These are phyloP conservation scores for Fusarium bulbicola DNA, from an alignment of 2,329 filamentous ascomycete species.

Conservation along the genomic window DNA sequence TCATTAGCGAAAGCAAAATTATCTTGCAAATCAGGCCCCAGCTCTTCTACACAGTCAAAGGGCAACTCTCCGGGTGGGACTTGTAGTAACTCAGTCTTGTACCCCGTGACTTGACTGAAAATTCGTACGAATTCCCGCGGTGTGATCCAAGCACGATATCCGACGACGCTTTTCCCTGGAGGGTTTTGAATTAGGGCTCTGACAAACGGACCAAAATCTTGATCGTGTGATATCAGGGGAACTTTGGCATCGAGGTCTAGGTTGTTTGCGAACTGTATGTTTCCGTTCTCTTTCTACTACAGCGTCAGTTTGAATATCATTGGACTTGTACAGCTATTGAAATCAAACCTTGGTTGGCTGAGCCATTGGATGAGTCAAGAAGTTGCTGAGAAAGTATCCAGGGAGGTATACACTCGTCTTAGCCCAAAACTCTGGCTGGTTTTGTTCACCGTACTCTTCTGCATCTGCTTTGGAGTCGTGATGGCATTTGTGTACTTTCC, in stretches of 20 bases:
- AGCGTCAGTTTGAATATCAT: not conserved
- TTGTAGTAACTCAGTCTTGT: not conserved
- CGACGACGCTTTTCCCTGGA: not conserved
- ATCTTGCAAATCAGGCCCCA: not conserved
- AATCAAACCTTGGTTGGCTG: not conserved
- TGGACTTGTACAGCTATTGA: not conserved
- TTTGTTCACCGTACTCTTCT: not conserved
- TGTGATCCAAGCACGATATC: slow-evolving; percentile 3
- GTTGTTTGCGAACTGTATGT: slow-evolving; percentile 1
- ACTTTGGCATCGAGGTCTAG: not conserved
- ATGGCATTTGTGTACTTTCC: not conserved
- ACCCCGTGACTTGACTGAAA: not conserved
- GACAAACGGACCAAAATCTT: not conserved
- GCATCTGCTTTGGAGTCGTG: slow-evolving; percentile 7
- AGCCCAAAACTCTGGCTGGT: not conserved
- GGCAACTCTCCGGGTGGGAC: not conserved
- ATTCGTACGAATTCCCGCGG: not conserved
- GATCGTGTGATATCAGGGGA: not conserved
- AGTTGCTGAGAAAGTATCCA: not conserved
- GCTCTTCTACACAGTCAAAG: not conserved
- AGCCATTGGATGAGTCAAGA: slow-evolving; percentile 5
- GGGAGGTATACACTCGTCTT: slow-evolving; percentile 3
- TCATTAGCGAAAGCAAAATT: slow-evolving; percentile 4
- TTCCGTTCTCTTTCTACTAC: not conserved
- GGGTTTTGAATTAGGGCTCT: not conserved